Evolutionary conservation across 2,329 filamentous ascomycete species (phyloP).

Genomic region (Trichoderma atrobrunneum): DNA sequence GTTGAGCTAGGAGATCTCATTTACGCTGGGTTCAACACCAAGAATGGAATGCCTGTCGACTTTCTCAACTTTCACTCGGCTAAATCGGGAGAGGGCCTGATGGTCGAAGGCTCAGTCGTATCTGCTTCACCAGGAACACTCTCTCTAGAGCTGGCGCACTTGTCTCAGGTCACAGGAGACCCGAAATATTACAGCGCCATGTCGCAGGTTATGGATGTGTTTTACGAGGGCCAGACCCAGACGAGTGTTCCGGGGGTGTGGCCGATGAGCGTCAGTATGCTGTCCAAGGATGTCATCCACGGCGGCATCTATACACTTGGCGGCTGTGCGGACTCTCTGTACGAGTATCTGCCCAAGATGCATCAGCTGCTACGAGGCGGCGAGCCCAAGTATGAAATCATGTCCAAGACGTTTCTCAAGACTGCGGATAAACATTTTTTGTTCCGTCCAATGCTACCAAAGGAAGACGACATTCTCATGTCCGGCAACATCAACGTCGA

Average conservation of each 20-base stretch:
- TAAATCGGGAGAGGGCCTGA: constrained; percentile 35
- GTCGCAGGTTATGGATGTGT: constrained; percentile 63
- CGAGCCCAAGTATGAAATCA: constrained; percentile 51
- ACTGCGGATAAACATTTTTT: constrained; percentile 56
- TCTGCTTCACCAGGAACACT: constrained; percentile 59
- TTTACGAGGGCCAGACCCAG: constrained; percentile 62
- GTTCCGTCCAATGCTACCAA: constrained; percentile 59
- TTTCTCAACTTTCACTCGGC: constrained; percentile 45
- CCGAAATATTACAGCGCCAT: constrained; percentile 72
- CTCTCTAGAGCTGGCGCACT: constrained; percentile 68
- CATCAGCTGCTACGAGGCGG: constrained; percentile 60
- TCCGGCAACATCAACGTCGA: constrained; percentile 39
- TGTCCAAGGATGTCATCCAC: constrained; percentile 42
- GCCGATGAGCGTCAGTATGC: constrained; percentile 63
- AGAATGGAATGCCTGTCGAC: constrained; percentile 61
- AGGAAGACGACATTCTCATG: constrained; percentile 53
- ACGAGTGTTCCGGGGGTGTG: constrained; percentile 71
- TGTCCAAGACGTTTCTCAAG: constrained; percentile 57
- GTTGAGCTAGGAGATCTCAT: constrained; percentile 62
- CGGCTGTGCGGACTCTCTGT: constrained; percentile 49
- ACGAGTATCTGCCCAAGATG: constrained; percentile 93
- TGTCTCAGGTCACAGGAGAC: constrained; percentile 71
- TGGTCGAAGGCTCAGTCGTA: constrained; percentile 38
- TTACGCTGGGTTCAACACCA: constrained; percentile 65
- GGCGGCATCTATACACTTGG: constrained; percentile 36